These are phyloP conservation scores for Pseudogymnoascus sp. DNA, from an alignment of 2,329 filamentous ascomycete genomes.

Conservation along the genomic window DNA sequence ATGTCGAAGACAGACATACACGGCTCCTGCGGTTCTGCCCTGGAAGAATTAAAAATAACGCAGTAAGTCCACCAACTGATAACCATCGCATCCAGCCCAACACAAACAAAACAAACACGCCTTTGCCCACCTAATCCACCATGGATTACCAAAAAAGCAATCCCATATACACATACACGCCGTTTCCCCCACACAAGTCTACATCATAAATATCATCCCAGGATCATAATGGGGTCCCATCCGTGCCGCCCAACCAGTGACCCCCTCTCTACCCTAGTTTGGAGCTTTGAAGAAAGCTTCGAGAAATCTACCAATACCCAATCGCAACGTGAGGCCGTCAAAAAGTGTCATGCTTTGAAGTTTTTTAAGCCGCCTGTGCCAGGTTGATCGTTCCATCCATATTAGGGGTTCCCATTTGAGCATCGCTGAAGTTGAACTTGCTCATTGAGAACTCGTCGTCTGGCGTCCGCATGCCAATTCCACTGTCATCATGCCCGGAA, in stretches of 20 bases:
- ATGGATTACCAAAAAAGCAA: constrained; percentile 5
- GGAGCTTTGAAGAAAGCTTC: constrained; percentile 1
- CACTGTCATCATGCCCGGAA: constrained; percentile 56
- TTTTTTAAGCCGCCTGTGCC: constrained; percentile 1
- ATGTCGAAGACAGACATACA: not conserved
- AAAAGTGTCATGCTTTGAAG: not conserved
- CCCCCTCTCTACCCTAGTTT: not conserved
- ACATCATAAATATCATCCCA: constrained; percentile 8
- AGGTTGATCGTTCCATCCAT: constrained; percentile 8
- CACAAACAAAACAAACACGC: constrained; percentile 4
- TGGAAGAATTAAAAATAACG: constrained; percentile 2
- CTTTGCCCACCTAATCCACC: constrained; percentile 6
- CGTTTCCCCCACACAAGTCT: not conserved
- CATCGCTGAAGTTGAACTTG: constrained; percentile 41
- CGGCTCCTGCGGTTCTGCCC: not conserved
- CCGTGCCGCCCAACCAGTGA: constrained; percentile 6
- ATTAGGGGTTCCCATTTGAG: constrained; percentile 14
- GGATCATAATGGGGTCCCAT: constrained; percentile 6
- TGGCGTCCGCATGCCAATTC: constrained; percentile 61
- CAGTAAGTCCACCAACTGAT: not conserved
- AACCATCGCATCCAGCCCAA: not conserved
- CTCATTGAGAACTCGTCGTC: constrained; percentile 56
- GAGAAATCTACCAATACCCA: not conserved
- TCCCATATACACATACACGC: constrained; percentile 7
- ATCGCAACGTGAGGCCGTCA: not conserved